Base-by-base conservation (phyloP, 1,139 yeast genomes). In the Protomyces gravidus region DNA sequence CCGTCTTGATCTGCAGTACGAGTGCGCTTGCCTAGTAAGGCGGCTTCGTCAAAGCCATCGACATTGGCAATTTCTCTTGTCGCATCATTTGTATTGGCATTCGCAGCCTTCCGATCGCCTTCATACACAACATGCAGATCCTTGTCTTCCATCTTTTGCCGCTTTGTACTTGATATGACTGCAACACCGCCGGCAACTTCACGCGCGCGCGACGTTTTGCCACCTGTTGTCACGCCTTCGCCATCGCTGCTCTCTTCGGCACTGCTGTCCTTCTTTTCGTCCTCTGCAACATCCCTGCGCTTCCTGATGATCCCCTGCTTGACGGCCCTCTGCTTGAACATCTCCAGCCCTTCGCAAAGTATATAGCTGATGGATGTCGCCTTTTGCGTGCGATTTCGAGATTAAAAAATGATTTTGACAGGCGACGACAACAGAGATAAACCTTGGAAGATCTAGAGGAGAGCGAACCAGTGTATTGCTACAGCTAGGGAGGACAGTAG, bases 1-100 rank as follows among this genome's bases (percentile, higher is more conserved):
- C 67, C 65, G 1, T 80, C 79, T 30, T 13, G 33, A 40, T 3
- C 50, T 45, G 28, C 49, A 56, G 15, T 51, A 15, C 17, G 30
- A 27, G 32, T 55, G 28, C 36, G 50, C 36, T 52, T 50, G 11
- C 58, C 61, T 2, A 48, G 39, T 36, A 55, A 33, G 23, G 50
- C 45, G 30, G 50, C 61, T 39, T 65, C 63, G 19, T 59, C 63
- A 40, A 19, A 51, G 5, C 58, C 58, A 49, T 40, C 59, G 11
- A 49, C 42, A 27, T 55, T 51, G 6, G 59, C 49, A 15, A 32
- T 33, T 33, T 48, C 55, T 15, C 59, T 40, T 9, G 59, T 55
- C 40, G 59, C 59, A 42, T 55, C 59, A 36, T 55, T 55, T 19
- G n/a, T 9, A 11, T 48, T 40, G 11, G 13, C 39, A 28, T 48